A percentile compares a stretch with the other conserved stretches of the same genome.
phyloP scores from a whole-genome alignment of 208 protist genomes.

The Jaenimonas drosophilae region DNA sequence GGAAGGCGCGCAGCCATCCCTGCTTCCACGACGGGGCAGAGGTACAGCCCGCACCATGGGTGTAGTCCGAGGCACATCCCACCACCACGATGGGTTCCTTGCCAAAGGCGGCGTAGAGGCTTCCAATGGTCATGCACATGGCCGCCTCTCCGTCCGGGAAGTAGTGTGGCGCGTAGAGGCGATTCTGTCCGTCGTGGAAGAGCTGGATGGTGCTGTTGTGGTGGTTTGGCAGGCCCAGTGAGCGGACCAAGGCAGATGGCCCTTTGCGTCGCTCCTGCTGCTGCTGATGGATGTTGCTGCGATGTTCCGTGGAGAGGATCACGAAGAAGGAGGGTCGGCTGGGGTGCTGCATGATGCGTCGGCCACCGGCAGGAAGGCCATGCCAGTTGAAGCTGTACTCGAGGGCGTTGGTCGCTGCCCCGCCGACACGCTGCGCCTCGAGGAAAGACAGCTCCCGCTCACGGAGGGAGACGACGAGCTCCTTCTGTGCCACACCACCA shows the following conservation, averaged over 20 bases:
- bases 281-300: conserved; percentile 29
- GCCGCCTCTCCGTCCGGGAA: conserved; percentile 56
- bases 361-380: conserved; percentile 44
- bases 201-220: conserved; percentile 74
- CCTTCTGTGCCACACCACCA: conserved; percentile 15
- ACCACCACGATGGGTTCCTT: conserved; percentile 62
- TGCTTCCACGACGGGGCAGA: conserved; percentile 28
- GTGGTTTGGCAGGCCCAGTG: conserved; percentile 35
- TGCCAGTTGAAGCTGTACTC: conserved; percentile 69
- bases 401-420: conserved; percentile 14
- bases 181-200: conserved; percentile 44
- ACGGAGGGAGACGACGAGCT: conserved; percentile 56
- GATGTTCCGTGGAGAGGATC: conserved; percentile 52
- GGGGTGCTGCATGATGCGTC: conserved; percentile 56
- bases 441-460: conserved; percentile 49
- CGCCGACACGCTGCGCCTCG: conserved; percentile 26
- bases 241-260: conserved; percentile 31
- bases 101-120: conserved; percentile 60
- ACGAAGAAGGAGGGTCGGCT: conserved; percentile 46
- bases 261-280: conserved; percentile 6
- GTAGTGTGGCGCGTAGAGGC: conserved; percentile 46
- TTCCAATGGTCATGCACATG: conserved; percentile 46
- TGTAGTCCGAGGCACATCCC: conserved; percentile 41
- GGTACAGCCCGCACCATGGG: conserved; percentile 60
- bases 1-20: conserved; percentile 58